A percentile compares a stretch with the other conserved stretches of the same genome.
These are phyloP conservation scores for Phialophora verrucosa DNA, from an alignment of 2,329 filamentous ascomycete genomes.

Conservation along the genomic window DNA sequence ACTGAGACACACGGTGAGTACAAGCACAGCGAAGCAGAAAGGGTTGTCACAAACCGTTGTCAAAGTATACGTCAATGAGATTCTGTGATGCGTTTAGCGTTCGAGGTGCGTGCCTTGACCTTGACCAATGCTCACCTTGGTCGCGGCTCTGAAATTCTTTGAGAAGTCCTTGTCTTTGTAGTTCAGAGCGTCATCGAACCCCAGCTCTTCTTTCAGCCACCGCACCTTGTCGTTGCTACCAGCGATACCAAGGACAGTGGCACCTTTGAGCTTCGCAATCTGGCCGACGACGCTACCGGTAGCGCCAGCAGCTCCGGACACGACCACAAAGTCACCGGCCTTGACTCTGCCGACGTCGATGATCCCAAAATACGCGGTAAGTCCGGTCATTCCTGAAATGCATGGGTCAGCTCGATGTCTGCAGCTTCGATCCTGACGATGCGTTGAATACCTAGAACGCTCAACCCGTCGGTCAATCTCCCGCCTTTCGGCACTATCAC, in stretches of 20 bases:
- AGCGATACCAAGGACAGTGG: conserved; percentile 68
- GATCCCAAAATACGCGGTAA: conserved; percentile 80
- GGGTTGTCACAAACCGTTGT: conserved; percentile 56
- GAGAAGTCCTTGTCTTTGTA: conserved; percentile 70
- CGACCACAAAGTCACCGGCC: conserved; percentile 74
- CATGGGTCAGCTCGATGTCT: background rate
- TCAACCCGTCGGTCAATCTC: conserved; percentile 65
- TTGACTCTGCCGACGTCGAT: conserved; percentile 70
- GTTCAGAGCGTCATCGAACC: conserved; percentile 71
- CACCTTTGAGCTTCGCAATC: conserved; percentile 75
- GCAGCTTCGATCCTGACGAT: background rate
- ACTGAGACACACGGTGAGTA: conserved; percentile 46
- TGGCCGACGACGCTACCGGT: conserved; percentile 78
- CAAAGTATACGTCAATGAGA: conserved; percentile 71
- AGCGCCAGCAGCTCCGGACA: conserved; percentile 75
- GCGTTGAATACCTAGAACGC: conserved; percentile 51
- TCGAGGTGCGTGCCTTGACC: background rate
- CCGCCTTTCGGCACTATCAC: conserved; percentile 54
- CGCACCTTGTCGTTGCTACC: conserved; percentile 70
- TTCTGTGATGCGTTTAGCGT: conserved; percentile 43
- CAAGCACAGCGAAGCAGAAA: background rate
- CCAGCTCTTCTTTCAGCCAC: conserved; percentile 68
- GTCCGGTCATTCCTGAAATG: conserved; percentile 64
- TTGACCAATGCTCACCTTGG: conserved; percentile 45
- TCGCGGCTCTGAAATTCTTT: conserved; percentile 65